Conservation (phyloP, 2,329 filamentous ascomycete species). For the Xylariaceae sp. region DNA sequence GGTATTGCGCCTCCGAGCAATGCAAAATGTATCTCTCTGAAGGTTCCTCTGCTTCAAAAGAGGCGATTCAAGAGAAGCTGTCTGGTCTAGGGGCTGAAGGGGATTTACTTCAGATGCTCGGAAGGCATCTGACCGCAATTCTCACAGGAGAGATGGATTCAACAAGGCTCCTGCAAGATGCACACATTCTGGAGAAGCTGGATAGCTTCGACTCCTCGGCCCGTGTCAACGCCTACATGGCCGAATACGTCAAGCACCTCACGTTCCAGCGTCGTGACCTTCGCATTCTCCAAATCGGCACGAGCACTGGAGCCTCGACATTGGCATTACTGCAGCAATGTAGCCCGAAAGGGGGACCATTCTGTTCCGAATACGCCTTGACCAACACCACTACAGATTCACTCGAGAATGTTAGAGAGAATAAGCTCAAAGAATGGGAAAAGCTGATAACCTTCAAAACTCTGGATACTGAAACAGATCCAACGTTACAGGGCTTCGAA, state of each 20-base stretch:
- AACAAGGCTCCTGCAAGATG: neutral
- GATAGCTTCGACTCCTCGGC: neutral
- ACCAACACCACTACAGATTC: constrained; percentile 4
- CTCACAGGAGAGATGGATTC: neutral
- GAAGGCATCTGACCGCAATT: neutral
- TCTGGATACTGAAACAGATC: neutral
- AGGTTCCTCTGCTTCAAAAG: neutral
- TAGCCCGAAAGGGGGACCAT: constrained; percentile 1
- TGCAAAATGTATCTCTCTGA: neutral
- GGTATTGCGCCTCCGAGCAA: neutral
- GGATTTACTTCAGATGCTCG: neutral
- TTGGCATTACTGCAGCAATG: neutral
- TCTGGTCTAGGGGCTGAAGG: neutral
- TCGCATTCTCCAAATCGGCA: neutral
- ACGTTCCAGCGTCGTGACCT: constrained; percentile 1
- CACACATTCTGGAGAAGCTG: neutral
- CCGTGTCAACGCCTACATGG: constrained; percentile 1
- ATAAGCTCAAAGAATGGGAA: constrained; percentile 2
- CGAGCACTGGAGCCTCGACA: neutral
- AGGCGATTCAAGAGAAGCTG: neutral
- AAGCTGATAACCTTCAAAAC: constrained; percentile 1
- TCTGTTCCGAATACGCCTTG: constrained; percentile 2
- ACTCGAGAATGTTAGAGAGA: neutral
- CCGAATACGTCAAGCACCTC: constrained; percentile 2
- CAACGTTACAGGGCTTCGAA: neutral